A percentile compares a stretch with the other conserved stretches of the same genome.
Evolutionary conservation across 129 eudicot species (phyloP).

Genomic region (Logfia minima): DNA sequence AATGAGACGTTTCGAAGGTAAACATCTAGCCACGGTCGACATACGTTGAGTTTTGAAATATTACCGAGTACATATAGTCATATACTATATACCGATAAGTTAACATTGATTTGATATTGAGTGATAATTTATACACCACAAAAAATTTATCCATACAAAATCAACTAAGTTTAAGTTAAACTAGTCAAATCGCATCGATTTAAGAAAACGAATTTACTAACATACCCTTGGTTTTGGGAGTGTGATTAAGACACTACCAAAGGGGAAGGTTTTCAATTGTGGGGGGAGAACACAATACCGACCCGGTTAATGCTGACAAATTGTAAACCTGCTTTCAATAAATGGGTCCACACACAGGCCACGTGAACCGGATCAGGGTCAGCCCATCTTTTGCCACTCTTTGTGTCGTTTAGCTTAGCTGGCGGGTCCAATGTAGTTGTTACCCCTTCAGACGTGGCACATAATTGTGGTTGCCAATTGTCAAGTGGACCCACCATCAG

Average conservation of each 20-base stretch:
- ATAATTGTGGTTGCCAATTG: conserved; percentile 32
- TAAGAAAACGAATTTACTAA: no score
- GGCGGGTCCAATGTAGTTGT: conserved; percentile 26
- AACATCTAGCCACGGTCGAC: neutral
- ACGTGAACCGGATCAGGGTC: conserved; percentile 46
- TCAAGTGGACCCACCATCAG: conserved; percentile 20
- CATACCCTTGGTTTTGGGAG: no score
- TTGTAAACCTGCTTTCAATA: conserved; percentile 12
- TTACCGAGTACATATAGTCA: neutral
- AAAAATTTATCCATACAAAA: no score
- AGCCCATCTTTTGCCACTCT: conserved; percentile 24
- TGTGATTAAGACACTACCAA: no score
- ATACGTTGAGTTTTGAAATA: neutral
- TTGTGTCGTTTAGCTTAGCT: conserved; percentile 32
- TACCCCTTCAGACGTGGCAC: conserved; percentile 31
- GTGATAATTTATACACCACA: no score
- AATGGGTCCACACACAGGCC: conserved; percentile 31
- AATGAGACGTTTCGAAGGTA: conserved; percentile 15
- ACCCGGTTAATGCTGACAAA: conserved; percentile 30
- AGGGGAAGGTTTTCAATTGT: neutral
- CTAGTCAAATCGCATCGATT: neutral
- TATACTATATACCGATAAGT: neutral
- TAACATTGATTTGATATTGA: neutral
- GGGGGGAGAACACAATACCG: conserved; percentile 29
- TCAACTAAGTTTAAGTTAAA: no score